These are phyloP conservation scores for Oenanthe sinensis DNA, from an alignment of 129 eudicot species.

Conservation along the genomic window DNA sequence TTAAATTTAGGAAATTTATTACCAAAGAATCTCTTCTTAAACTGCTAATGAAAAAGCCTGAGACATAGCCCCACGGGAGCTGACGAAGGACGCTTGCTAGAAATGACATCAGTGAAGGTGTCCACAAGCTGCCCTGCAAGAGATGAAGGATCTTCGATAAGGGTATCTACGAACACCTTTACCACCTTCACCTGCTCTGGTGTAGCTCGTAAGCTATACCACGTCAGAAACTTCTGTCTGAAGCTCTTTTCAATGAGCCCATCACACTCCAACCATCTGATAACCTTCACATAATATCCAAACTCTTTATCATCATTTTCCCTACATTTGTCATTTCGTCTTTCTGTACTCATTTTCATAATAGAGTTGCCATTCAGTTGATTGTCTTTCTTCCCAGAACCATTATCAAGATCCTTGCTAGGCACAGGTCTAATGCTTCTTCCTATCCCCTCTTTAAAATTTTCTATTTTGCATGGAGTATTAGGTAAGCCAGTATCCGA, in stretches of 20 bases:
- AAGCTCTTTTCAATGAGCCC: constrained; percentile 69
- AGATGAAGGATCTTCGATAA: constrained; percentile 68
- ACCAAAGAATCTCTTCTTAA: background rate
- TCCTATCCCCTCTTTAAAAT: constrained; percentile 24
- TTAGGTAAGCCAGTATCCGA: constrained; percentile 43
- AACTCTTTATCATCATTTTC: constrained; percentile 54
- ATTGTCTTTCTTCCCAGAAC: background rate
- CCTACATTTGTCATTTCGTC: constrained; percentile 33
- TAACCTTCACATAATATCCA: constrained; percentile 76
- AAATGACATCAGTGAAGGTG: constrained; percentile 64
- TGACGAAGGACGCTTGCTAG: constrained; percentile 52
- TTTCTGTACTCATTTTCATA: constrained; percentile 29
- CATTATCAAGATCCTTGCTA: constrained; percentile 28
- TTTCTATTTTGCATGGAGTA: constrained; percentile 64
- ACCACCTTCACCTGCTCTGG: constrained; percentile 64
- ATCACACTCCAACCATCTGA: constrained; percentile 75
- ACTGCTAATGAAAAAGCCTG: constrained; percentile 59
- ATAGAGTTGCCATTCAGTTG: background rate
- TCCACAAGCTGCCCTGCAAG: constrained; percentile 88
- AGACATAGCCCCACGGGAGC: constrained; percentile 56
- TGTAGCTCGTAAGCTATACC: constrained; percentile 85
- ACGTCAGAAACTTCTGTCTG: constrained; percentile 75
- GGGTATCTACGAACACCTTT: constrained; percentile 75
- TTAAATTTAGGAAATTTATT: background rate
- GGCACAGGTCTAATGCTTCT: constrained; percentile 22